Evolutionary conservation across 2,329 filamentous ascomycete species (phyloP), one percentile per base, ranked within the genome.

Genomic region (Alternaria burnsii): DNA sequence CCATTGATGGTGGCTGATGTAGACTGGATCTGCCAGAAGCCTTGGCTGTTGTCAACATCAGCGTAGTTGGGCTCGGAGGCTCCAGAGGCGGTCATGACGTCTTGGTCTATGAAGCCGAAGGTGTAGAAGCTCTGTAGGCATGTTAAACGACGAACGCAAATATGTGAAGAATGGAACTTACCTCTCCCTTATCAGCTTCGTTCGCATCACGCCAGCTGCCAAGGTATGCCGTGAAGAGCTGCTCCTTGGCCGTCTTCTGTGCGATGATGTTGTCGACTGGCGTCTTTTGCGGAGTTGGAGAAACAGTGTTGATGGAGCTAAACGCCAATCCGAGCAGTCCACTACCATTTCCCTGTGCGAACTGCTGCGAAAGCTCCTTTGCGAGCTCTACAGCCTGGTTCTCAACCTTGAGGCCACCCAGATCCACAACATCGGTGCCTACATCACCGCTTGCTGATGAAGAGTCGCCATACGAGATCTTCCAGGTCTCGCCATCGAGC

Each of bases 311-410:
- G 78, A 88, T 83, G 22, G 73, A 81, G 73, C 82, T 84, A 74
- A 88, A 88, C 7, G 84, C 85, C 22, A 88, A 77, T 36, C 87
- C 87, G 46, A 89, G 79, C 14, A 89, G 80, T 30, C 87, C 87
- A 62, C 88, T 86, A 62, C 82, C 85, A 69, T 82, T 76, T 30
- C 77, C 75, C 68, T 88, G 82, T 18, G 47, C 61, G 74, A 88
- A 88, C 43, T 82, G 72, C 2, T 73, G 54, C 11, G 87, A 89
- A 36, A 91, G 83, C 5, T 81, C 78, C 5, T 81, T 80, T 10
- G 89, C 89, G 20, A 88, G 84, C 74, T 91, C 86, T 7, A 91
- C 84, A 4, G 88, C 87, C 76, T 91, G 89, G 5, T 75, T 71
- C 6, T 82, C 81, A 32, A 88, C 86, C 18, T 80, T 84, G 3